Evolutionary conservation across 208 protist species (phyloP).

Genomic region (Phytomonas sp.): DNA sequence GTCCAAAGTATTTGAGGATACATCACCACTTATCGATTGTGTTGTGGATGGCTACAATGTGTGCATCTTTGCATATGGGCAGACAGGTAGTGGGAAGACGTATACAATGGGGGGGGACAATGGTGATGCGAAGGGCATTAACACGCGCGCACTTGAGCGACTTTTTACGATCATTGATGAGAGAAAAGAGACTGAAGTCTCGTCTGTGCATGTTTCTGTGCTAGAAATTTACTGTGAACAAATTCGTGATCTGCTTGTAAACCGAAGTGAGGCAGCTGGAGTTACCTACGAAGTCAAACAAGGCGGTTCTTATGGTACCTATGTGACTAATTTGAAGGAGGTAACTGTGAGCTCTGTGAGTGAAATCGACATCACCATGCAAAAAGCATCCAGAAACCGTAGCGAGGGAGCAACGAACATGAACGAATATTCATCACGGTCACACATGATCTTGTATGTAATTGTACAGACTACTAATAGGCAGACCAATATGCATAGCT

Average conservation of each 20-base stretch:
- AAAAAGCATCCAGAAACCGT: slow-evolving; percentile 50
- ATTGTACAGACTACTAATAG: slow-evolving; percentile 83
- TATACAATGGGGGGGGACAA: slow-evolving; percentile 84
- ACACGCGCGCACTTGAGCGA: slow-evolving; percentile 78
- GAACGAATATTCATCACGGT: slow-evolving; percentile 91
- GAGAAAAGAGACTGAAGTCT: slow-evolving; percentile 77
- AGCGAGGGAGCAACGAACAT: slow-evolving; percentile 88
- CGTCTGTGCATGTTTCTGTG: slow-evolving; percentile 74
- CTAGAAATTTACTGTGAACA: slow-evolving; percentile 90
- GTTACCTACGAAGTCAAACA: slow-evolving; percentile 81
- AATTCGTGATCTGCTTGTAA: slow-evolving; percentile 80
- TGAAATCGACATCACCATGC: slow-evolving; percentile 84
- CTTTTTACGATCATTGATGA: slow-evolving; percentile 87
- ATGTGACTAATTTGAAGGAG: slow-evolving; percentile 87
- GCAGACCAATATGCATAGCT: slow-evolving; percentile 80
- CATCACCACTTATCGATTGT: slow-evolving; percentile 87
- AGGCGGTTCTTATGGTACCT: slow-evolving; percentile 81
- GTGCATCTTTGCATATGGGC: slow-evolving; percentile 92
- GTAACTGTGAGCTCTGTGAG: slow-evolving; percentile 42
- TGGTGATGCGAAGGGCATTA: slow-evolving; percentile 78
- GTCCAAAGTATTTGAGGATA: slow-evolving; percentile 87
- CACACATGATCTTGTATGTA: slow-evolving; percentile 92
- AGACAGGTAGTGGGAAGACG: slow-evolving; percentile 90
- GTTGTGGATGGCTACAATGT: slow-evolving; percentile 93
- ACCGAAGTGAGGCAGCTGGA: slow-evolving; percentile 41